These are phyloP conservation scores for Trichophyton equinum DNA, from an alignment of 2,329 filamentous ascomycete genomes.

Conservation along the genomic window DNA sequence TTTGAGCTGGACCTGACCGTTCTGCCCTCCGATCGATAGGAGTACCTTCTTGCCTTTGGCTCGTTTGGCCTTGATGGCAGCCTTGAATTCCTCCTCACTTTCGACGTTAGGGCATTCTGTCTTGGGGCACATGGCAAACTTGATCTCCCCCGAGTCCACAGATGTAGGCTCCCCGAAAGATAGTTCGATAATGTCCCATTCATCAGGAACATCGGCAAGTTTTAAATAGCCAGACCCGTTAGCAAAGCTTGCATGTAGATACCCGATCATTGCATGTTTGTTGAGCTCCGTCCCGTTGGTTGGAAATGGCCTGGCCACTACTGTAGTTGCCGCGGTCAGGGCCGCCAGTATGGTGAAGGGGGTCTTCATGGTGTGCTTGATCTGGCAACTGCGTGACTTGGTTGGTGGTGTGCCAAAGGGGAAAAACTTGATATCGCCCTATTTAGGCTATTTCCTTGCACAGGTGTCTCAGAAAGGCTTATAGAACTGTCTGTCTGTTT, in stretches of 20 bases:
- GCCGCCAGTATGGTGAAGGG: background rate
- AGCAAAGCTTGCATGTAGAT: slow-evolving; percentile 6
- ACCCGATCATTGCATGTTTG: slow-evolving; percentile 6
- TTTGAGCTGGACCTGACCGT: slow-evolving; percentile 6
- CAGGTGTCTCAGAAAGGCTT: background rate
- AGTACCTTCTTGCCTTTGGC: slow-evolving; percentile 7
- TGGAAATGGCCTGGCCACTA: background rate
- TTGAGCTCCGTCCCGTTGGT: background rate
- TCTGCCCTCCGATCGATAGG: slow-evolving; percentile 6
- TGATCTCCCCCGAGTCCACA: slow-evolving; percentile 5
- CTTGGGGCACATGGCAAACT: slow-evolving; percentile 1
- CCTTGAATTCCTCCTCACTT: slow-evolving; percentile 6
- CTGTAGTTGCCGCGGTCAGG: background rate
- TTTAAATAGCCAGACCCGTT: slow-evolving; percentile 7
- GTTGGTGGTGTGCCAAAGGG: background rate
- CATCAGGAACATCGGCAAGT: slow-evolving; percentile 4
- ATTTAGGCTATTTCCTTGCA: background rate
- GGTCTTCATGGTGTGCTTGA: slow-evolving; percentile 1
- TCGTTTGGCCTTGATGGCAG: slow-evolving; percentile 5
- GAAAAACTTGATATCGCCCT: background rate
- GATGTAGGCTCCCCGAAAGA: slow-evolving; percentile 7
- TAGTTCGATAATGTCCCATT: slow-evolving; percentile 7
- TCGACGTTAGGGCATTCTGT: slow-evolving; percentile 6
- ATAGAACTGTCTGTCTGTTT: background rate
- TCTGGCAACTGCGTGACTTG: background rate